These are phyloP conservation scores for Solanum arcanum DNA, from an alignment of 257 asterid genomes.

Conservation along the genomic window DNA sequence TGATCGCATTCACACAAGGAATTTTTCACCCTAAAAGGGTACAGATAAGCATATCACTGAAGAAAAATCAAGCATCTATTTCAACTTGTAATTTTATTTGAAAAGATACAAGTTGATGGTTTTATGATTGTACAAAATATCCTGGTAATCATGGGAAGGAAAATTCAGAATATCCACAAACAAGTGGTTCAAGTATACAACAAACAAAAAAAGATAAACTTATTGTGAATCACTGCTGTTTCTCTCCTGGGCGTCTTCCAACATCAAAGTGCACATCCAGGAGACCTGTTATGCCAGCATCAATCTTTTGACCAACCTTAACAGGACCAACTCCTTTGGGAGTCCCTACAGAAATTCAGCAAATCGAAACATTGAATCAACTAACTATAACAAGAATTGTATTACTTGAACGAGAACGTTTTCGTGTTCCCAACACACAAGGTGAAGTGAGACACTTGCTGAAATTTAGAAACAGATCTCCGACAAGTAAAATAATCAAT, in stretches of 20 bases:
- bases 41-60: background rate
- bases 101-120: background rate
- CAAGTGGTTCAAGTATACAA: background rate
- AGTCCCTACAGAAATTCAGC: conserved; percentile 49
- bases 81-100: background rate
- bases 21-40: background rate
- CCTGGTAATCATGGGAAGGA: background rate
- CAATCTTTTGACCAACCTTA: conserved; percentile 69
- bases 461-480: background rate
- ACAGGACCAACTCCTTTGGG: conserved; percentile 93
- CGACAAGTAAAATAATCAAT: background rate
- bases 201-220: background rate
- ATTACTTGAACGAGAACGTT: background rate
- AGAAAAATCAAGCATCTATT: background rate
- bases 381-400: background rate
- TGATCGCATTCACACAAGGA: background rate
- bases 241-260: conserved; percentile 36
- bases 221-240: conserved; percentile 4
- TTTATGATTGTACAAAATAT: background rate
- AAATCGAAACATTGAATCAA: background rate
- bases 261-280: conserved; percentile 68
- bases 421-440: background rate
- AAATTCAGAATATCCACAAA: background rate
- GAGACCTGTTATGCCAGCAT: conserved; percentile 85
- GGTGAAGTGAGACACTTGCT: background rate